A percentile compares a stretch with the other conserved stretches of the same genome.
Conservation (phyloP, 2,329 filamentous ascomycete genomes). For the Diaporthe ilicicola region DNA sequence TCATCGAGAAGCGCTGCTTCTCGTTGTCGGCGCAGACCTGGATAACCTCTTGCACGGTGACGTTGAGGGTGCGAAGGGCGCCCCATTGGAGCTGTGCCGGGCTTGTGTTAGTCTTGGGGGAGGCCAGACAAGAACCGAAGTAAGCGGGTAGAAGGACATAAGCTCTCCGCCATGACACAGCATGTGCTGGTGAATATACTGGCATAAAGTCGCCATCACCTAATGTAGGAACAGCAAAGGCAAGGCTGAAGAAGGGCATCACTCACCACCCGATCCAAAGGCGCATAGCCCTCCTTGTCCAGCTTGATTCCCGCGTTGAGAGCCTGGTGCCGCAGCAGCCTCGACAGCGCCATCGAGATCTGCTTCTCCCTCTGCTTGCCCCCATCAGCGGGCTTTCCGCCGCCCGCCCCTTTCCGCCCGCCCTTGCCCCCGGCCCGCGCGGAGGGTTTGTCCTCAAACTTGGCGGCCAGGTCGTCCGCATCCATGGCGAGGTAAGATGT, state of each 20-base stretch:
- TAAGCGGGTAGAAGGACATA: too few relatives aligned
- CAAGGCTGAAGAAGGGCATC: conserved; percentile 6
- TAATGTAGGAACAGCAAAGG: background rate
- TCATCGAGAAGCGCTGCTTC: conserved; percentile 90
- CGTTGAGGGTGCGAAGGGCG: conserved; percentile 72
- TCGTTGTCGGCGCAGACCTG: conserved; percentile 76
- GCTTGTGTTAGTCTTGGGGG: conserved; percentile 13
- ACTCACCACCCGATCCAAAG: conserved; percentile 67
- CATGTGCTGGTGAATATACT: background rate
- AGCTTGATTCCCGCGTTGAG: conserved; percentile 63
- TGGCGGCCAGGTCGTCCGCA: conserved; percentile 30
- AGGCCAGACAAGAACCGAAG: background rate
- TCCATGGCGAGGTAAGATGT: conserved; percentile 19
- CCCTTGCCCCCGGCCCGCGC: conserved; percentile 34
- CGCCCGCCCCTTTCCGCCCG: conserved; percentile 40
- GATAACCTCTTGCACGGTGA: conserved; percentile 77
- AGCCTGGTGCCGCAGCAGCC: conserved; percentile 65
- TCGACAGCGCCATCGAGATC: conserved; percentile 63
- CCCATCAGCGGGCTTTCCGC: conserved; percentile 43
- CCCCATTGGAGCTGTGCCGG: conserved; percentile 58
- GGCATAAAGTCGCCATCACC: conserved; percentile 3
- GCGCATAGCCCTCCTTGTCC: conserved; percentile 67
- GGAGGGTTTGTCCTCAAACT: conserved; percentile 33
- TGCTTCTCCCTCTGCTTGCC: conserved; percentile 53
- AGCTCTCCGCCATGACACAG: background rate